Base-by-base conservation (phyloP, 192 early-diverging fungal genomes). In the Linnemannia schmuckeri region DNA sequence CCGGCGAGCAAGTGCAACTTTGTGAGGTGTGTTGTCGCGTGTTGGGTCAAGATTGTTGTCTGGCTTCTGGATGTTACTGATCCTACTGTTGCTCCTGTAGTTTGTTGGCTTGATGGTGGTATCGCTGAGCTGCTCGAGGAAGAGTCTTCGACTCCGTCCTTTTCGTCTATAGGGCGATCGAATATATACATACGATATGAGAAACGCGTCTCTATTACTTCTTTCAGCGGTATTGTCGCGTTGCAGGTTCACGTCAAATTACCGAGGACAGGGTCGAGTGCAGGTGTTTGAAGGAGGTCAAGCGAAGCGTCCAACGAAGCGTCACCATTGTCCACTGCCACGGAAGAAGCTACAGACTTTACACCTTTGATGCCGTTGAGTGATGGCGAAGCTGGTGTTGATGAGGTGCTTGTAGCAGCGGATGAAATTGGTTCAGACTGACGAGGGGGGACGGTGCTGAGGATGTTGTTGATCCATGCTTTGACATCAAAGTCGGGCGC, bases 381-480 rank as follows among this genome's bases (percentile, higher is more conserved):
- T 27, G 35, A 68, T n/a, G 46, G 27, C 4, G 61, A 44, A 49
- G 41, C 44, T 3, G 61, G 61, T 3, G 49, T 52, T 52, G 61
- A 66, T 66, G 61, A 63, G 10, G 37, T 4, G 33, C 33, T 42
- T 35, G 74, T 47, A 42, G 70, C 41, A 24, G 76, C 20, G 9
- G 30, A 66, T 30, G 30, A 66, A 30, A 35, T 54, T 70, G 38
- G 46, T 17, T 75, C 63, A n/a, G 47, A 81, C 37, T 84, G 72
- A 57, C 75, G 71, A 20, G 81, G 73, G 30, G 81, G 73, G 24
- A 46, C 22, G n/a, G 70, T 46, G n/a, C 80, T 75, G 2, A 95
- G 79, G 0, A 89, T 88, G 24, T 74, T 63, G 76, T 95, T 95
- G 72, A 95, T 92, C 95, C 95, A 95, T 38, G 76, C 76, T 82